Evolutionary conservation across 345 rosid species (phyloP).

Genomic region (Brassica carinata): DNA sequence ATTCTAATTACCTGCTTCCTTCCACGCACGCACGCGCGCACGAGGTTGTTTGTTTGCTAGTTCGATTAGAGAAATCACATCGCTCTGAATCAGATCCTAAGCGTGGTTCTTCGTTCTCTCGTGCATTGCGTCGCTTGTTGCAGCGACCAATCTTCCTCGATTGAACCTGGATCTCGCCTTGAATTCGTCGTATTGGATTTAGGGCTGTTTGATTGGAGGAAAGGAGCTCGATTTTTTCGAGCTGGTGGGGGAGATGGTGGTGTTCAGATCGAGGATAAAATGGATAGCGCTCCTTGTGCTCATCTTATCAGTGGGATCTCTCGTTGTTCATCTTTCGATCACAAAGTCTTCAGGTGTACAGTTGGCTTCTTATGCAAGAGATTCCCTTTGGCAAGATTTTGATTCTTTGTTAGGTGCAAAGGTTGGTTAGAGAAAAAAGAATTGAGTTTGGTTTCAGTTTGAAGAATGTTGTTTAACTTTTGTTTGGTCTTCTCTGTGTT

Average conservation of each 20-base stretch:
- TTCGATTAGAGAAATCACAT: slow-evolving; percentile 25
- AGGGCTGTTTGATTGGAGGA: slow-evolving; percentile 19
- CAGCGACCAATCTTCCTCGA: not conserved
- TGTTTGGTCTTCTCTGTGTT: slow-evolving; percentile 19
- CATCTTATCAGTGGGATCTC: slow-evolving; percentile 72
- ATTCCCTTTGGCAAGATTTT: slow-evolving; percentile 55
- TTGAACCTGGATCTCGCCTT: slow-evolving; percentile 36
- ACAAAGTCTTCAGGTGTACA: slow-evolving; percentile 70
- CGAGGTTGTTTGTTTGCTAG: slow-evolving; percentile 32
- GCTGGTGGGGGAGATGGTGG: slow-evolving; percentile 52
- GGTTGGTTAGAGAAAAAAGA: slow-evolving; percentile 34
- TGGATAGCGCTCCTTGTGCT: slow-evolving; percentile 80
- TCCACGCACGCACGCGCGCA: not conserved
- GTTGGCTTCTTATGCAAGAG: slow-evolving; percentile 57
- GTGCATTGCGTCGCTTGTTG: slow-evolving; percentile 11
- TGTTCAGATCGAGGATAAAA: slow-evolving; percentile 83
- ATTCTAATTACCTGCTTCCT: slow-evolving; percentile 20
- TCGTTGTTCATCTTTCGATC: slow-evolving; percentile 76
- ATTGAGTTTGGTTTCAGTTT: not conserved
- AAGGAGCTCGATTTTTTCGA: slow-evolving; percentile 33
- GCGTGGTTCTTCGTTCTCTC: slow-evolving; percentile 2
- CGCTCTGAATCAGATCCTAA: slow-evolving; percentile 21
- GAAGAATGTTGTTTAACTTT: not conserved
- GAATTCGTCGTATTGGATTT: slow-evolving; percentile 4
- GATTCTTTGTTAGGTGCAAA: slow-evolving; percentile 47